Base-by-base conservation (phyloP, 352 stramenopile genomes). In the Hyaloperonospora brassicae region DNA sequence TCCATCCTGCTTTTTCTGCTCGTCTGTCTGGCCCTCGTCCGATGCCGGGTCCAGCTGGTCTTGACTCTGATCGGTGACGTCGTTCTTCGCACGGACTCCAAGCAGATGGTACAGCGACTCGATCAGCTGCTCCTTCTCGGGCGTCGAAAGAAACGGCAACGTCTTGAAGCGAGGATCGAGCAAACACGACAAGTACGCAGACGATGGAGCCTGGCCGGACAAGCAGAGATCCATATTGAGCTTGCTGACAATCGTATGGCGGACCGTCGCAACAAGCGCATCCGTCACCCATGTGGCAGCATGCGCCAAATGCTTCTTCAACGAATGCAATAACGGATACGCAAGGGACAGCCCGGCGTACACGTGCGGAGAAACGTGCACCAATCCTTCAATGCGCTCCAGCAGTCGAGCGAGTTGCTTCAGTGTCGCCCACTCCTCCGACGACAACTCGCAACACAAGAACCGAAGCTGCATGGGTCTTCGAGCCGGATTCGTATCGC, bases 401-500 rank as follows among this genome's bases (percentile, higher is more conserved):
- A 88, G 56, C 23, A 90, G 51, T 46, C 66, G 56, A 17, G 76
- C 77, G 13, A 86, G 69, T 52, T 90, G 76, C 36, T 88, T 87
- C 11, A 89, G 57, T n/a, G 72, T 72, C 1, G 62, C 55, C 79
- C 76, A 87, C 49, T 89, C 79, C 5, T 86, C 76, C 7, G 57
- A 43, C 21, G 80, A 86, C 21, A 90, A 55, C 47, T 87, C 77
- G 34, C 77, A 88, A 50, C 80, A 88, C 52, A 86, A 70, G 49
- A 90, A 88, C 5, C 77, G 77, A 45, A 90, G 60, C 55, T 89
- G 79, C 79, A 89, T 89, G 1, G 79, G 76, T 25, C 76, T 66
- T 7, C 79, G 71, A 39, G 76, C 79, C 36, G 79, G 75, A n/a
- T 74, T 86, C 8, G 69, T 81, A 58, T 89, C 79, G 47, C 72